Evolutionary conservation across 2,329 filamentous ascomycete species (phyloP), one percentile per base, ranked within the genome.

Genomic region (Onygenales sp.): DNA sequence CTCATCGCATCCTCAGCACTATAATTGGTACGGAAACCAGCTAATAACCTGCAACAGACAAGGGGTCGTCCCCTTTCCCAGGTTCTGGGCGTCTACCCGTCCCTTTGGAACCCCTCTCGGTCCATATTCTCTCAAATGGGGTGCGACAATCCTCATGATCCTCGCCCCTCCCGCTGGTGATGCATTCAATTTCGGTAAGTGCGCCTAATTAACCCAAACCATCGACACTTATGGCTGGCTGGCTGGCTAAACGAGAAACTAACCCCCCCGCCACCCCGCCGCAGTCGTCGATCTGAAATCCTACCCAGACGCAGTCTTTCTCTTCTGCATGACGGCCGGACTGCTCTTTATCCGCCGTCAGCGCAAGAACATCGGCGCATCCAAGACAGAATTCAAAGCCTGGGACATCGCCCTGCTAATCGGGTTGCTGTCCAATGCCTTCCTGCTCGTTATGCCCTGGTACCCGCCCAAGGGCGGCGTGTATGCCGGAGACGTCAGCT

Each of bases 391-490:
- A 3, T 87, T 85, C 65, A 71, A 69, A 6, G 77, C 81, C 0
- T 87, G 83, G 83, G 64, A 82, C 54, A 51, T 76, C 0, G 72
- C 77, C 0, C 65, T 87, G 1, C 60, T 77, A 6, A 85, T 88
- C 65, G 81, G 77, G 48, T 76, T 84, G 45, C 63, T 81, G 0
- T 69, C 82, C 0, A 79, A 85, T 50, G 53, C 83, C 0, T 87
- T 82, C 54, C 69, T 87, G 44, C 68, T 88, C 2, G 74, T 83
- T 13, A 86, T 86, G 75, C 85, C 85, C 0, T 88, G 85, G 85
- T 85, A 82, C 58, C 85, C 85, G 2, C 86, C 85, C 0, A 71
- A 74, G 0, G 76, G 72, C 0, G 85, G 85, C 0, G 70, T 71
- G 0, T 76, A 78, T 36, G 80, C 77, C 0, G 85, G 84, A 0